Conservation (phyloP, 2,329 filamentous ascomycete genomes). For the Aspergillus sp. region DNA sequence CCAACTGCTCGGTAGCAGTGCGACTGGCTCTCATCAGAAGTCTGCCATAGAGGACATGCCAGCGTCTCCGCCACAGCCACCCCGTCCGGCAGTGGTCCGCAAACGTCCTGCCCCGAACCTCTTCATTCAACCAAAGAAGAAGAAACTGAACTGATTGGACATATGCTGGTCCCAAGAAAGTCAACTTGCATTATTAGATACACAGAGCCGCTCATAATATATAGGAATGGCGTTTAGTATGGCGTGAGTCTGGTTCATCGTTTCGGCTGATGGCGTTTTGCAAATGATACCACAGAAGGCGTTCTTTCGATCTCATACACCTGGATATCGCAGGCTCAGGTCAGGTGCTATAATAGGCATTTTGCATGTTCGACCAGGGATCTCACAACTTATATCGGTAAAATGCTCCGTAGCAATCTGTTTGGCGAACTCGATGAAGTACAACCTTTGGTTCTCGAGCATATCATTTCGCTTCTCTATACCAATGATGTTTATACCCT, state of each 20-base stretch:
- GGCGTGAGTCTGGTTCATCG: background rate
- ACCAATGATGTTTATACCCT: background rate
- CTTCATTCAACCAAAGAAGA: conserved; percentile 37
- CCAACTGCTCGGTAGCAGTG: background rate
- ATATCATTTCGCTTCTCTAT: background rate
- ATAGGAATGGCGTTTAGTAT: background rate
- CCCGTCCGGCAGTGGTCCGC: conserved; percentile 27
- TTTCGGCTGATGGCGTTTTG: background rate
- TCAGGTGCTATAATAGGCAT: background rate
- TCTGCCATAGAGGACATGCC: conserved; percentile 13
- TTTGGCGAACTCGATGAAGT: background rate
- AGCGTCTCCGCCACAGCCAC: conserved; percentile 12
- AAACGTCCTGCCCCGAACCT: conserved; percentile 35
- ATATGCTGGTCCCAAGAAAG: background rate
- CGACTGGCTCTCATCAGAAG: conserved; percentile 5
- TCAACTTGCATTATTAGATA: background rate
- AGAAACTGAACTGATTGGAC: conserved; percentile 22
- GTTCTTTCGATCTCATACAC: background rate
- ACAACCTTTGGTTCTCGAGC: background rate
- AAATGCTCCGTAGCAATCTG: background rate
- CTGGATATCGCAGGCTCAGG: background rate
- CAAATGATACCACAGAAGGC: conserved; percentile 3
- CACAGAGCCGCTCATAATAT: background rate
- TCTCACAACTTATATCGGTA: background rate
- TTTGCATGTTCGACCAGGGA: background rate